Base-by-base conservation (phyloP, 805 yeast genomes). In the Myxozyma udenii region DNA sequence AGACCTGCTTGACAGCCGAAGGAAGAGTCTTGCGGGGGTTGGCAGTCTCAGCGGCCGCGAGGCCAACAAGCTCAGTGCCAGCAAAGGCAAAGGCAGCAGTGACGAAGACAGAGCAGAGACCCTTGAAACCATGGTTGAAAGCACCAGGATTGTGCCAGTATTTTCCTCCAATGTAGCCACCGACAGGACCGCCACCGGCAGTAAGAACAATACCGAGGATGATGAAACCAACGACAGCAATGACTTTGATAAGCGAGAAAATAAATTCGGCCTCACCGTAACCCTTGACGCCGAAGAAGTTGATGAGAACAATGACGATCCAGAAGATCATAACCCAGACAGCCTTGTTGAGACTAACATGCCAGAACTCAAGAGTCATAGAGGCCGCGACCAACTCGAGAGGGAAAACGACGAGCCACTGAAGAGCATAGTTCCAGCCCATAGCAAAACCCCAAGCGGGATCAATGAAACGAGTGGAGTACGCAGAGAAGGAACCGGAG, bases 81-180 rank as follows among this genome's bases (percentile, higher is more conserved):
- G 85, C 79, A 64, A 80, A 86, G 9, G 87, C 77, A 66, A 84
- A 86, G 0, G 90, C 87, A 14, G 91, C 88, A 35, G 85, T 80
- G 44, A 84, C 84, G 55, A 85, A 79, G n/a, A 81, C 86, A 0
- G 85, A 73, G 63, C 84, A 79, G 46, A 85, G 78, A 55, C 88
- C 89, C 68, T 84, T 82, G 66, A 83, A 82, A n/a, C 74, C 81
- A 57, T 87, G 85, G 6, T 81, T 77, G 48, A 62, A 76, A 33
- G 62, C 74, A 64, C 82, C 83, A 0, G 87, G 87, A 51, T 77
- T 55, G 54, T 75, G 72, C 83, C 84, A 83, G 68, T 78, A 78
- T 51, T 66, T 71, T 11, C 76, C 80, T 23, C 87, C 87, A 46
- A 76, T 68, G 62, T 77, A 79, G 22, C 77, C 76, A 41, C 76